Base-by-base conservation (phyloP, 1,284 basidiomycete species). In the Ganoderma resinaceum region DNA sequence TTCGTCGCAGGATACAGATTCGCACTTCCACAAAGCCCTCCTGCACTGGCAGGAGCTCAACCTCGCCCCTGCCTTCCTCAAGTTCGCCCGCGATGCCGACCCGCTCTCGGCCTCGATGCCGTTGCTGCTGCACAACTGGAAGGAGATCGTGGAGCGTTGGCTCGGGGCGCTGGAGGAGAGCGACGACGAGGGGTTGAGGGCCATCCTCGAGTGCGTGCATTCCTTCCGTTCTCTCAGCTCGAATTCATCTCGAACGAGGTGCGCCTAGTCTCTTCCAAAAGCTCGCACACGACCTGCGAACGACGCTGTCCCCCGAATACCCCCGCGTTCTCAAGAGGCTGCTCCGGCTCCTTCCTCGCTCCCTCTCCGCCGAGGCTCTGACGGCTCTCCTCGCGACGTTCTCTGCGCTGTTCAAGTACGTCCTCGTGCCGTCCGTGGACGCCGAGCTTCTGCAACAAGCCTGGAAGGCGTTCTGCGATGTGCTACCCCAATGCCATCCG, bases 111-210 rank as follows among this genome's bases (percentile, higher is more conserved):
- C 88, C 2, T 95, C 93, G 0, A 89, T 97, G 83, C 91, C 95
- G 0, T 82, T 96, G 59, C 87, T 95, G 2, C 82, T 97, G 12
- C 92, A 94, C 75, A 93, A 96, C 77, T 93, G 93, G 86, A 82
- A 83, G 65, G 85, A 91, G 18, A 85, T 96, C 5, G 81, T 90
- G 14, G 81, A 84, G 0, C 70, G 89, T 3, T 95, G 93, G 93
- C 73, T 86, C 18, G 80, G 76, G 11, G 86, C 87, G 0, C 75
- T 92, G 43, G 83, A 85, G 52, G 75, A 74, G 16, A 84, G 90
- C 12, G 89, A 94, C 73, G 89, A 92, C 69, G 92, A 94, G 76
- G 91, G 87, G 0, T 74, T 92, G 67, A 85, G 83, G 67, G 86
- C 90, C 33, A 80, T 95, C 35, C 83, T 95, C 20, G 91, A 94